Evolutionary conservation across 2,329 filamentous ascomycete species (phyloP), one percentile per base, ranked within the genome.

Genomic region (Lachnellula cervina): DNA sequence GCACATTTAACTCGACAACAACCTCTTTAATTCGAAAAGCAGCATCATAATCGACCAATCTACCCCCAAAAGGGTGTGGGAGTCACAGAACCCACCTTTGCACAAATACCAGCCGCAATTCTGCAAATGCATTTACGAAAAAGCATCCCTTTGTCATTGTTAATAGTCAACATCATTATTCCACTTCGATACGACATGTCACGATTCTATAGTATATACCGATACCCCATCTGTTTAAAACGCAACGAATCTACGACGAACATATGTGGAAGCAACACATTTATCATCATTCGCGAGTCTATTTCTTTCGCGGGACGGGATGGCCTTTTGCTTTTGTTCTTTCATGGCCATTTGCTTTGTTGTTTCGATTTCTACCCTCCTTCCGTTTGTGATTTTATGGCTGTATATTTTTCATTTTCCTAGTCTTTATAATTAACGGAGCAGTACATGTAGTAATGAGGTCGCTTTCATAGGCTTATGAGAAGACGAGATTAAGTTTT

Each of bases 71-170:
- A 59, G 56, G 56, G 44, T 45, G 51, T 57, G 59, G 64, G 59
- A 56, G 48, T 34, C 25, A 67, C 63, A 64, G 64, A 37, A 66
- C 64, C 63, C 54, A 52, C 25, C 61, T 58, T 55, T 61, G 54
- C 47, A 34, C 56, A 51, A 38, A 32, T 42, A 13, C n/a, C 14
- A 7, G n/a, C 19, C 28, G 37, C 8, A 13, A 32, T 37, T n/a
- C 16, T 35, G 6, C 11, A 37, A 34, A 34, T 16, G 32, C 16
- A 44, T 19, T 17, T 44, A 44, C 40, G 23, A 47, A 28, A n/a
- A n/a, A 17, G 23, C 44, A 17, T 32, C 14, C 21, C 23, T 16
- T 47, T 32, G 28, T 32, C 28, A 4, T 21, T n/a, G 14, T 47
- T 14, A 16, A 47, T 47, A 47, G 13, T 47, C n/a, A 25, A 16